Evolutionary conservation across 768 basidiomycete species (phyloP).

Genomic region (Lactarius akahatsu): DNA sequence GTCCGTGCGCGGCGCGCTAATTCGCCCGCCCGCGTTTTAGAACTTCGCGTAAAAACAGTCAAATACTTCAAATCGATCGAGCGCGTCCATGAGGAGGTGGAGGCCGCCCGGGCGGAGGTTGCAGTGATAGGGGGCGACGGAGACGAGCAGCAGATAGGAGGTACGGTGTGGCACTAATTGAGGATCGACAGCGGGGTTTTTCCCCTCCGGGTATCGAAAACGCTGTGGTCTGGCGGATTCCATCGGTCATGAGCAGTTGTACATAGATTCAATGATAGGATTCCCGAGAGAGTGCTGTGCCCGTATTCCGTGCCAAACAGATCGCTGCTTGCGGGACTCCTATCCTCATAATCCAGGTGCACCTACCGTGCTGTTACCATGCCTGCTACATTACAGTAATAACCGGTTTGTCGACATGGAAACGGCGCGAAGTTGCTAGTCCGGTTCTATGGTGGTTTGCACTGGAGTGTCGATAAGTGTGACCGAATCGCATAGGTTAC

Average conservation of each 20-base stretch:
- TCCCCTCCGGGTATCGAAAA: not conserved
- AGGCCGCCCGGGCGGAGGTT: slow-evolving; percentile 54
- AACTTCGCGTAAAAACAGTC: slow-evolving; percentile 86
- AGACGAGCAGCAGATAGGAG: slow-evolving; percentile 19
- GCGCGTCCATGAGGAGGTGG: slow-evolving; percentile 81
- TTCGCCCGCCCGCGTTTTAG: slow-evolving; percentile 38
- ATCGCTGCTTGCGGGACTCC: too few relatives aligned
- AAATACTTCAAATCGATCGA: slow-evolving; percentile 93
- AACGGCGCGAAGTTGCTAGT: not conserved
- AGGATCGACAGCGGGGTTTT: not conserved
- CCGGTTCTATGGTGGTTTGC: not conserved
- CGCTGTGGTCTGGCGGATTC: not conserved
- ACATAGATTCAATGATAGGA: not conserved
- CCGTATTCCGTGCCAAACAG: not conserved
- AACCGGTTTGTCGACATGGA: slow-evolving; percentile 16
- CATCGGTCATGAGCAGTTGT: not conserved
- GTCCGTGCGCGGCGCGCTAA: not conserved
- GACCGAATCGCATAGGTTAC: not conserved
- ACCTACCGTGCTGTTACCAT: not conserved
- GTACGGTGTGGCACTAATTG: slow-evolving; percentile 3
- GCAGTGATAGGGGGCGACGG: slow-evolving; percentile 41
- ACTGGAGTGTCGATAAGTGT: not conserved
- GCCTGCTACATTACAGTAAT: not conserved
- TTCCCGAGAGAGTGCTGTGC: not conserved
- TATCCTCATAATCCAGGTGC: not conserved